Percentiles rank a stretch among this genome's conserved stretches.
Conservation (phyloP, 441 rosid genomes). For the Mallotus japonicus region DNA sequence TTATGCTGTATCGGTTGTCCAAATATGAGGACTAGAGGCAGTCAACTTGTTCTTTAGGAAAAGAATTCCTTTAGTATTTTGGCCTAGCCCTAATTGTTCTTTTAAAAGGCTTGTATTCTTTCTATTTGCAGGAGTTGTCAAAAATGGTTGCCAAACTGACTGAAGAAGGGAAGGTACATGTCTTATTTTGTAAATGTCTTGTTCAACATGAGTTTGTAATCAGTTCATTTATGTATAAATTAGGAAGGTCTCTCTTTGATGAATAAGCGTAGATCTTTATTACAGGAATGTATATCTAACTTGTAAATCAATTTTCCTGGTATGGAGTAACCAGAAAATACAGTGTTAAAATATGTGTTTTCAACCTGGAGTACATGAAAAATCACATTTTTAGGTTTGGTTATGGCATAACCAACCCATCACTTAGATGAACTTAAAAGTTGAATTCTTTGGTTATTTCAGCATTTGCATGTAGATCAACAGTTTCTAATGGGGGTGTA, state of each 20-base stretch:
- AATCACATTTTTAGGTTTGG: not conserved
- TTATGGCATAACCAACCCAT: not conserved
- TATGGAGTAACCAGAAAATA: not conserved
- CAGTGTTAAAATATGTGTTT: not conserved
- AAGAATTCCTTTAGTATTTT: too few relatives aligned
- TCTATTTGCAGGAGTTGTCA: conserved; percentile 56
- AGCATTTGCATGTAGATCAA: not conserved
- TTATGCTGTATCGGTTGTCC: too few relatives aligned
- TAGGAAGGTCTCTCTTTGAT: not conserved
- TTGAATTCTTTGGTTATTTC: not conserved
- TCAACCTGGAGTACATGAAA: not conserved
- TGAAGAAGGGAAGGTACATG: conserved; percentile 85
- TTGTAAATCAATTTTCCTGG: not conserved
- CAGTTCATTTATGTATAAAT: not conserved
- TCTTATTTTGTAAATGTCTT: conserved; percentile 12
- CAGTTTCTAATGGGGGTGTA: not conserved
- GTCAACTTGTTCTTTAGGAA: too few relatives aligned
- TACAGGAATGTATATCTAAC: not conserved
- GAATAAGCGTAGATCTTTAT: not conserved
- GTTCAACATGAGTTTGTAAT: conserved; percentile 2
- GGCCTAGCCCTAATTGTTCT: too few relatives aligned
- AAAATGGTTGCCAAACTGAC: conserved; percentile 83
- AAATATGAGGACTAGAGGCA: too few relatives aligned
- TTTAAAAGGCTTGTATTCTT: not conserved
- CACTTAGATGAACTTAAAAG: not conserved